Base-by-base conservation (phyloP, 1,284 basidiomycete species). In the Violaceomyces palustris region DNA sequence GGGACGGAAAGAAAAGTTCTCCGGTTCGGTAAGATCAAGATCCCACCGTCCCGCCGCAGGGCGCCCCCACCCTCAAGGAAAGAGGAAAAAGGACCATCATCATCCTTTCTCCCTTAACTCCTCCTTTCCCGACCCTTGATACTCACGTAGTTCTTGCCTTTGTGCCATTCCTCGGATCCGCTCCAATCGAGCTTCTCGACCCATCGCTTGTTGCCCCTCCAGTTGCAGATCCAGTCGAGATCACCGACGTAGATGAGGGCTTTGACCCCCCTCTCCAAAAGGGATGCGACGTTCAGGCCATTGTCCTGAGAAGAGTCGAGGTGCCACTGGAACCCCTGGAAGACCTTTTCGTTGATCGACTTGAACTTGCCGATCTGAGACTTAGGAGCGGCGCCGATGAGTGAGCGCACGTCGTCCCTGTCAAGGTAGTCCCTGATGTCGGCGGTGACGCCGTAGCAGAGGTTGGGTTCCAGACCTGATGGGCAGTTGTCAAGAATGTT, bases 181-280 rank as follows among this genome's bases (percentile, higher is more conserved):
- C 45, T 48, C 52, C 45, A 63, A 7, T 57, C 56, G 22, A 63
- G 37, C 3, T 40, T 38, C 5, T 39, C 35, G 35, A 62, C 64
- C 54, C 51, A 64, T 19, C 46, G 43, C 29, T 45, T 44, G 45
- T 62, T 64, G 8, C 60, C 55, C 23, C 63, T 39, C 24, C 48
- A 56, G 49, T 69, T 70, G 50, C 67, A 73, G 39, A 64, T 70
- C 65, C 68, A 72, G 46, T 73, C 70, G 17, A 64, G 40, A 19
- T 64, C 66, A 3, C 85, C 85, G 5, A 83, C 83, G 56, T 87
- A 86, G 49, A 87, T 82, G 38, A 89, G 76, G 21, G 87, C 75
- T 17, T 81, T 78, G 29, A 89, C 73, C 5, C 83, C 83, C 23
- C 85, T 80, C 65, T 89, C 87, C 17, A 90, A 80, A 25, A 91